A percentile compares a stretch with the other conserved stretches of the same genome.
phyloP scores from a whole-genome alignment of 345 rosid species.

The Microcos paniculata region DNA sequence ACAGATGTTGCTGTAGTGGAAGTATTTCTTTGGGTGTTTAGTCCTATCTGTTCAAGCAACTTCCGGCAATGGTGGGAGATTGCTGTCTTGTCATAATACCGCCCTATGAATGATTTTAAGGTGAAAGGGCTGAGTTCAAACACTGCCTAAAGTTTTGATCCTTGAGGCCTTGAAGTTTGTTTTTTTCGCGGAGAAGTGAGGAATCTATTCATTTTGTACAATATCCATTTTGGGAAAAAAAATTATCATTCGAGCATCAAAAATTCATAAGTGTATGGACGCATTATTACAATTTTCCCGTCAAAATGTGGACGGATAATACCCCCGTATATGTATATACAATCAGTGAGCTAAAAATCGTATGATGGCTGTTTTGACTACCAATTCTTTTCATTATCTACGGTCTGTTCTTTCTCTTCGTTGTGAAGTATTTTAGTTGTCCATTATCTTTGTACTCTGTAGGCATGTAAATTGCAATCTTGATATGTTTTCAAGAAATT shows the following conservation, averaged over 20 bases:
- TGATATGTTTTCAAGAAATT: too few species aligned
- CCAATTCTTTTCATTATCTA: background rate
- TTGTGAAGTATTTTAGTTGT: background rate
- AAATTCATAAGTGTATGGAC: background rate
- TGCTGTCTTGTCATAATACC: background rate
- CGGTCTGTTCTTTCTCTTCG: background rate
- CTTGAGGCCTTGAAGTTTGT: constrained; percentile 17
- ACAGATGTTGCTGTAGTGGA: constrained; percentile 15
- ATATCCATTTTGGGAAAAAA: background rate
- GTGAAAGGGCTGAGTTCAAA: constrained; percentile 18
- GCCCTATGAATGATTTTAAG: constrained; percentile 17
- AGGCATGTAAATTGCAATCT: background rate
- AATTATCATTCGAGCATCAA: background rate
- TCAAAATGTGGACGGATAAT: background rate
- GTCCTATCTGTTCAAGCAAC: constrained; percentile 14
- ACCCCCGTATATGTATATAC: background rate
- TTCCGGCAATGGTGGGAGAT: constrained; percentile 15
- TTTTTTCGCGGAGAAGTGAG: constrained; percentile 22
- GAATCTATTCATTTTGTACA: constrained; percentile 17
- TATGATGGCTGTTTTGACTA: background rate
- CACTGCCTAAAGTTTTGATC: constrained; percentile 18
- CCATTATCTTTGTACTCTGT: too few species aligned
- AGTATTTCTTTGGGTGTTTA: constrained; percentile 3
- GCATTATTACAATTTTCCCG: constrained; percentile 1
- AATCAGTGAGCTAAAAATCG: background rate